These are phyloP conservation scores for Linum tenue DNA, from an alignment of 345 rosid genomes.

Conservation along the genomic window DNA sequence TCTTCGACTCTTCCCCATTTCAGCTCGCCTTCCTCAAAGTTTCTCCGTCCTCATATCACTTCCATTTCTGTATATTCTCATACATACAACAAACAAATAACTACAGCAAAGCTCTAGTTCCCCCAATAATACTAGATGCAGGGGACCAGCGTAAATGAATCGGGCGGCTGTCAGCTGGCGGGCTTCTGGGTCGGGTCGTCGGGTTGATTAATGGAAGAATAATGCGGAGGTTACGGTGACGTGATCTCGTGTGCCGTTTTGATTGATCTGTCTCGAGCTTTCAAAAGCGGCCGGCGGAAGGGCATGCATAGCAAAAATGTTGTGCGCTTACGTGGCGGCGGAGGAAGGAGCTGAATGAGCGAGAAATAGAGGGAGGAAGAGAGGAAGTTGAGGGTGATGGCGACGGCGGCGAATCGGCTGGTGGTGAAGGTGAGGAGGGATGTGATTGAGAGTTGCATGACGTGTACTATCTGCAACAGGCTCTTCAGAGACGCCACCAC, in stretches of 20 bases:
- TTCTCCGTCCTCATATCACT: not conserved
- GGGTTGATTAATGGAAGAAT: constrained; percentile 30
- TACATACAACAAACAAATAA: not conserved
- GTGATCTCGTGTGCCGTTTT: constrained; percentile 28
- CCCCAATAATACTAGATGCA: not conserved
- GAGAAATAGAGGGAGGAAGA: not conserved
- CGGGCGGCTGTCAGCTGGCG: not conserved
- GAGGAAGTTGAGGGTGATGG: constrained; percentile 1
- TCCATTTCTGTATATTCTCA: not conserved
- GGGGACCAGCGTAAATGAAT: not conserved
- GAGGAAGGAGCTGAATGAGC: not conserved
- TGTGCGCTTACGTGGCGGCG: constrained; percentile 12
- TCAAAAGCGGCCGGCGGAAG: constrained; percentile 36
- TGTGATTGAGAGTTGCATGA: constrained; percentile 59
- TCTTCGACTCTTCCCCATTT: not conserved
- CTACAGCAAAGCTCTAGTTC: too few species aligned
- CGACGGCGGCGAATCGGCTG: constrained; percentile 34
- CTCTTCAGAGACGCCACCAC: constrained; percentile 83
- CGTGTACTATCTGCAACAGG: constrained; percentile 70
- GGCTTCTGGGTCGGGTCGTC: not conserved
- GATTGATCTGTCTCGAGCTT: not conserved
- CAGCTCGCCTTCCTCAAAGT: constrained; percentile 9
- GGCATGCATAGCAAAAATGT: not conserved
- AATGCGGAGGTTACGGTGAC: constrained; percentile 22
- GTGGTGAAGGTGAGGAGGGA: constrained; percentile 62